Evolutionary conservation across 352 stramenopile genomes (phyloP), one percentile per base, ranked within the genome.

Genomic region (Elongisporangium prolatum): DNA sequence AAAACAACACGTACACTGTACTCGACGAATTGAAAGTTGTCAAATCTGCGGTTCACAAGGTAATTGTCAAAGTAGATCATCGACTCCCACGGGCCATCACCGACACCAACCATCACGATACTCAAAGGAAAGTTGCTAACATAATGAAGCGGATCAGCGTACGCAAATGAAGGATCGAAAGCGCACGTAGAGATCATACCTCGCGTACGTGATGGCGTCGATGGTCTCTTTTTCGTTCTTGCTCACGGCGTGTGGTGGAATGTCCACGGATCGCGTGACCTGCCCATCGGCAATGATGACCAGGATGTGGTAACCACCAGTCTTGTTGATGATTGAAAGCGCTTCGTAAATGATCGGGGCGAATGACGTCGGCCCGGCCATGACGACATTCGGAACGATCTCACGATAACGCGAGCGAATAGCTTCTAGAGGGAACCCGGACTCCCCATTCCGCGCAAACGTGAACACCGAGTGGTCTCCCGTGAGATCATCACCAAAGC

Each of bases 21-120:
- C 37, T 95, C 78, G 50, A 96, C 80, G 56, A 94, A 95, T 60
- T 93, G 82, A 55, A 96, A 93, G 57, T 93, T 94, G 70, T 96
- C 87, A 61, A 94, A 94, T 34, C 84, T 76, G 56, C 83, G 77
- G 63, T 89, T 66, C 22, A 82, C 55, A 28, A 94, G 74, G 62
- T 91, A 86, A 60, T 91, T 73, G 64, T 91, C 81, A 61, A 90
- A 89, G 59, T 89, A 83, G 47, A 84, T 83, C 77, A 93, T 88
- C 18, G 74, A 82, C 50, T 91, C 81, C 83, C 81, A 95, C 48
- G 85, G 85, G 3, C 83, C 83, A 51, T 95, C 85, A 14, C 83
- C 85, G 21, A 95, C 85, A 21, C 83, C 81, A 3, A 93, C 80
- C 72, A 93, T 89, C 50, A 95, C 58, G 52, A 94, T 92, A 48